Evolutionary conservation across 768 basidiomycete species (phyloP), one percentile per base, ranked within the genome.

Genomic region (Tulasnella sp.): DNA sequence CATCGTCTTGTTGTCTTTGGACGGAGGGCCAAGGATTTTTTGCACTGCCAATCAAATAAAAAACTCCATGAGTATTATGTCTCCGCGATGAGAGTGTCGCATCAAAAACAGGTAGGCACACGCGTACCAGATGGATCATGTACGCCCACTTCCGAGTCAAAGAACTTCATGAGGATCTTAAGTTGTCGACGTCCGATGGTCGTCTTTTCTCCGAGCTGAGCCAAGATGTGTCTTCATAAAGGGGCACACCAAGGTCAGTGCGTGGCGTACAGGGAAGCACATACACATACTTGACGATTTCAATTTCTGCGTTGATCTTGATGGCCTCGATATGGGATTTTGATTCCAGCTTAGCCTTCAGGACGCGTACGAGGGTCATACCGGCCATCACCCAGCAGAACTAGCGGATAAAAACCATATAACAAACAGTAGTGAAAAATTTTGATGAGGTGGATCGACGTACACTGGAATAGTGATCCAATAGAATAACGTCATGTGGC

Each of bases 311-410:
- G 45, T 59, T 59, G 21, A 59, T 43, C 29, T 48, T 51, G 34
- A 59, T 51, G 1, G 43, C 58, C 2, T 59, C 58, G 4, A 51
- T 41, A 51, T 51, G 29, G 19, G 58, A 30, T 26, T 42, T 29
- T 2, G 45, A 26, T 0, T 49, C 19, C 8, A 59, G 26, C 41
- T 51, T 59, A 29, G 34, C 41, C 45, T 48, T 51, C 19, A 59
- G 21, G 58, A 59, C 34, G 11, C 58, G 58, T 30, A 59, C 41
- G 19, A 59, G 45, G 21, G 58, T 42, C 19, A 41, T 26, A 17
- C 58, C 58, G 3, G 49, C 47, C 15, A 59, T 13, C 21, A 51
- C 23, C 58, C 58, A 59, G 48, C 58, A 59, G 45, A 59, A 59
- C 58, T 59, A 30, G n/a, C n/a, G n/a, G n/a, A n/a, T n/a, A n/a